phyloP scores from a whole-genome alignment of 169 alveolate genomes.

The Perkinsus marinus region DNA sequence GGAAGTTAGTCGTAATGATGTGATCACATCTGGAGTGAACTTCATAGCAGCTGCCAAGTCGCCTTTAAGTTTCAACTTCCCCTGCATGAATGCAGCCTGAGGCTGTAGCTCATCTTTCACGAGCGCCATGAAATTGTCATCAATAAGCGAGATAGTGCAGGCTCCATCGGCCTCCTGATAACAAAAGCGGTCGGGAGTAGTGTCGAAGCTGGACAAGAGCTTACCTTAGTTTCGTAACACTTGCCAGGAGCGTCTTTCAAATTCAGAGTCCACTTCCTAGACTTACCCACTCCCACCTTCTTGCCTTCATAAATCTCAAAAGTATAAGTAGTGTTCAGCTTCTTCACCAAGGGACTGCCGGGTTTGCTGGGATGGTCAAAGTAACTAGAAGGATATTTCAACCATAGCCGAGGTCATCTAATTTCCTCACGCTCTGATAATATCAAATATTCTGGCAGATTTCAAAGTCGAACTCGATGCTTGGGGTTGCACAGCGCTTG shows the following conservation, averaged over 20 bases:
- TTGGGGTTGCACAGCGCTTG: background rate
- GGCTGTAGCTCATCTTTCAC: slow-evolving; percentile 66
- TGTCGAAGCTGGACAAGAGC: background rate
- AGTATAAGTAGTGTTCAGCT: slow-evolving; percentile 41
- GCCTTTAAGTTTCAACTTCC: slow-evolving; percentile 74
- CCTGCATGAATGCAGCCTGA: slow-evolving; percentile 72
- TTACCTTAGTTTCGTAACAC: slow-evolving; percentile 31
- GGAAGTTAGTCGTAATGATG: background rate
- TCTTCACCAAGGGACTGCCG: slow-evolving; percentile 43
- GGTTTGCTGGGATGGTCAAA: background rate
- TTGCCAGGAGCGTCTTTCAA: slow-evolving; percentile 36
- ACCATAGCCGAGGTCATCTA: background rate
- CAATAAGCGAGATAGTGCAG: slow-evolving; percentile 44
- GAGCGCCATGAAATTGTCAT: slow-evolving; percentile 56
- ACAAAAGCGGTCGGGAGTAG: background rate
- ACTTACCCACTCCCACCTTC: slow-evolving; percentile 40
- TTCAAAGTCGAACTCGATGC: background rate
- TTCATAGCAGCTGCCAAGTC: slow-evolving; percentile 72
- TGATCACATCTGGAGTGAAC: slow-evolving; percentile 63
- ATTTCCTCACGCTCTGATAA: slow-evolving; percentile 6
- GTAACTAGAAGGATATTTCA: background rate
- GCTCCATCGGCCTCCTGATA: slow-evolving; percentile 41
- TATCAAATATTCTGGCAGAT: slow-evolving; percentile 1
- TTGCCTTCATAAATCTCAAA: slow-evolving; percentile 44
- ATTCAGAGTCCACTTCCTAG: slow-evolving; percentile 48